Evolutionary conservation across 805 yeast species (phyloP), one percentile per base, ranked within the genome.

Genomic region (Yarrowia keelungensis): DNA sequence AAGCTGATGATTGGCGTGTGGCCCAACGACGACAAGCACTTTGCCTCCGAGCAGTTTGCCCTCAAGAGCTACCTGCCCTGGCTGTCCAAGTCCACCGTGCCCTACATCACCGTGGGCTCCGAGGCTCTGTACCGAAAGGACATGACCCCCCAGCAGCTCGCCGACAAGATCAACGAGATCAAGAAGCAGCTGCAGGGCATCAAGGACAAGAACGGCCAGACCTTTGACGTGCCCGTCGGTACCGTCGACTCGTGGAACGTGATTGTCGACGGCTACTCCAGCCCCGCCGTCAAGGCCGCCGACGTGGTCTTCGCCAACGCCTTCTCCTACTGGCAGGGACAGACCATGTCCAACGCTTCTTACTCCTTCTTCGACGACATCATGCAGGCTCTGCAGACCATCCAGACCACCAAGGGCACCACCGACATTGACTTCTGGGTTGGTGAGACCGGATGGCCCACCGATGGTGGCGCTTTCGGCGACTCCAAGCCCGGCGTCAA

Each of bases 261-360:
- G 71, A 79, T 91, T 71, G 97, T 92, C 73, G 97, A 91, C 75
- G 95, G 89, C 75, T 86, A 83, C 73, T 83, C 88, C 72, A 74
- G 80, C 65, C 86, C 89, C 35, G 97, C 90, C 69, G 88, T 94
- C 77, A 75, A 86, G 78, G 93, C 92, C 66, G 83, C 96, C 59
- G 98, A 94, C 79, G 83, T 91, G 75, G 87, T 92, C 71, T 90
- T 89, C 79, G 97, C 97, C 76, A 94, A 94, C 78, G 98, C 97
- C 64, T 94, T 94, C 86, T 91, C 98, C 9, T 94, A 93, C 88
- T 94, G 98, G 98, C 98, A 94, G 83, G 98, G 98, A 53, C 98
- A 92, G 83, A 85, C 92, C 73, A 85, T 84, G 85, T 76, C 79
- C 62, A 93, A 93, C 79, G 86, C 97, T 36, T 87, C 97, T 16